These are phyloP conservation scores for Coprinopsis strossmayeri DNA, from an alignment of 768 basidiomycete species.

Conservation along the genomic window DNA sequence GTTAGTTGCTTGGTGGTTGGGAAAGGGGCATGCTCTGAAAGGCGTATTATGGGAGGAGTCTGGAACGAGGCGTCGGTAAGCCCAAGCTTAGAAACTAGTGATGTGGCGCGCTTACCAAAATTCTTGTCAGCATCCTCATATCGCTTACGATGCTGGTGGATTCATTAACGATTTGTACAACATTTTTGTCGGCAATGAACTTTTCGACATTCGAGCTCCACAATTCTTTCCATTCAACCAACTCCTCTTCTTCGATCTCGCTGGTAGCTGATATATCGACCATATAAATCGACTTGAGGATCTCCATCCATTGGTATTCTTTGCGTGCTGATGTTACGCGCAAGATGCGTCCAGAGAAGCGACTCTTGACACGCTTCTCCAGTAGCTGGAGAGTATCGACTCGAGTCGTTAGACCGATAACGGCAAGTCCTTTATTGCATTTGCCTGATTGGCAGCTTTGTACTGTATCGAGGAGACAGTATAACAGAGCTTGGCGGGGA, in stretches of 20 bases:
- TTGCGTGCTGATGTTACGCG: slow-evolving; percentile 59
- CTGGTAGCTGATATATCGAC: slow-evolving; percentile 14
- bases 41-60: slow-evolving; percentile 36
- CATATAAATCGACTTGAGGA: slow-evolving; percentile 33
- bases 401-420: slow-evolving; percentile 82
- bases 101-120: slow-evolving; percentile 45
- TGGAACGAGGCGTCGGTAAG: no score
- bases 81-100: neutral
- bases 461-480: slow-evolving; percentile 91
- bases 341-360: slow-evolving; percentile 90
- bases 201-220: slow-evolving; percentile 57
- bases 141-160: slow-evolving; percentile 59
- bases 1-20: slow-evolving; percentile 40
- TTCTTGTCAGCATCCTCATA: slow-evolving; percentile 45
- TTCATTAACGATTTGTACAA: slow-evolving; percentile 44
- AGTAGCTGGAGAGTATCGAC: slow-evolving; percentile 84
- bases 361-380: slow-evolving; percentile 95
- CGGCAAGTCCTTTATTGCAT: slow-evolving; percentile 63
- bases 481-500: slow-evolving; percentile 86
- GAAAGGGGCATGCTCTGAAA: slow-evolving; percentile 48
- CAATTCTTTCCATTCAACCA: slow-evolving; percentile 49
- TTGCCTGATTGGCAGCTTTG: slow-evolving; percentile 70
- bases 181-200: slow-evolving; percentile 45
- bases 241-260: slow-evolving; percentile 9
- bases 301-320: slow-evolving; percentile 43